Percentiles rank a stretch among this genome's conserved stretches.
Conservation (phyloP, 306 rosid species). For the Medicago arabica region DNA sequence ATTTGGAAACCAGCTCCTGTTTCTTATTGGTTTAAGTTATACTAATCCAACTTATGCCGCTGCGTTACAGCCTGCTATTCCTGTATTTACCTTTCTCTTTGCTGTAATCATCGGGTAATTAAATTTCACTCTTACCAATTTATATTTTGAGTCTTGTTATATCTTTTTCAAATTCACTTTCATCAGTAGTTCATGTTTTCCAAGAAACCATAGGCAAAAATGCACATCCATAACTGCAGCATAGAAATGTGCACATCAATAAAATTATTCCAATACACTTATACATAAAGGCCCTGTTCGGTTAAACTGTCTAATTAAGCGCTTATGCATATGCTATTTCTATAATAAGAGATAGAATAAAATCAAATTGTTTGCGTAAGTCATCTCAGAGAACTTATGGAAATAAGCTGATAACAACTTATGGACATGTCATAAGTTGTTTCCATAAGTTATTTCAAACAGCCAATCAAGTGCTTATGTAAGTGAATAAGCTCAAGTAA, state of each 20-base stretch:
- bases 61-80: slow-evolving; percentile 88
- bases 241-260: slow-evolving; percentile 3
- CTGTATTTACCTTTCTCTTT: slow-evolving; percentile 85
- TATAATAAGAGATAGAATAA: no score
- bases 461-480: background rate
- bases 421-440: background rate
- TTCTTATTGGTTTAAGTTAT: slow-evolving; percentile 93
- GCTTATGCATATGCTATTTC: no score
- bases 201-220: slow-evolving; percentile 3
- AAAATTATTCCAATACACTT: slow-evolving; percentile 10
- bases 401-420: background rate
- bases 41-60: slow-evolving; percentile 96
- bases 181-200: background rate
- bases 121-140: slow-evolving; percentile 46
- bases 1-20: slow-evolving; percentile 92
- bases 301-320: no score
- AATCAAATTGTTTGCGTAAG: no score
- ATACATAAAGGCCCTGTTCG: background rate
- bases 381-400: no score
- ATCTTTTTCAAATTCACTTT: background rate
- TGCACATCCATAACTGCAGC: slow-evolving; percentile 17
- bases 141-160: no score
- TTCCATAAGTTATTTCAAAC: background rate
- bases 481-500: background rate
- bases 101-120: slow-evolving; percentile 78